Evolutionary conservation across 371 early-diverging fungal genomes (phyloP).

Genomic region (Smittium culicis): DNA sequence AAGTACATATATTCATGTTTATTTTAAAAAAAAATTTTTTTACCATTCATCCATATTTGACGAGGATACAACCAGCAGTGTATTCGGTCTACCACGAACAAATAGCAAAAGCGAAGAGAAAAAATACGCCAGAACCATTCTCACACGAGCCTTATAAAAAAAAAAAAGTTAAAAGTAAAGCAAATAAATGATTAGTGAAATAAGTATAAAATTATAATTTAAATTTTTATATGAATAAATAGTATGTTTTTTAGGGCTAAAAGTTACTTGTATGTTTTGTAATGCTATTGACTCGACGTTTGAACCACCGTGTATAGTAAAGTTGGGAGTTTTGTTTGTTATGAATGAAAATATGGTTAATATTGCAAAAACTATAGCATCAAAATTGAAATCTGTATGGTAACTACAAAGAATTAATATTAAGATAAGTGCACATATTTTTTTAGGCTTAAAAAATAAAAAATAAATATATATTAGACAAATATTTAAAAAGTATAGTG

Average conservation of each 20-base stretch:
- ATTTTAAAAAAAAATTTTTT: neutral
- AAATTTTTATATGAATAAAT: neutral
- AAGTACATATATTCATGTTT: neutral
- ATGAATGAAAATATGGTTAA: slow-evolving; percentile 57
- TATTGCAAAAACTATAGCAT: slow-evolving; percentile 59
- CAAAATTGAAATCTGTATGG: slow-evolving; percentile 80
- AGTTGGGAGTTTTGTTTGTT: slow-evolving; percentile 62
- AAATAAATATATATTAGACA: neutral
- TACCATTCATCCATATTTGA: slow-evolving; percentile 87
- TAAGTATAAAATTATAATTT: neutral
- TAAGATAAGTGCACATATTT: neutral
- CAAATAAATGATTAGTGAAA: too few relatives aligned
- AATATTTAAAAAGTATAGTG: neutral
- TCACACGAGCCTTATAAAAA: slow-evolving; percentile 52
- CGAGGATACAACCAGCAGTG: slow-evolving; percentile 80
- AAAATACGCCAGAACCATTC: slow-evolving; percentile 90
- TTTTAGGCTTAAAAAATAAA: neutral
- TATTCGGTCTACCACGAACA: slow-evolving; percentile 54
- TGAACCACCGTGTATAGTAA: slow-evolving; percentile 73
- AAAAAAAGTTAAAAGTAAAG: too few relatives aligned
- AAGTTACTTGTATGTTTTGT: slow-evolving; percentile 69
- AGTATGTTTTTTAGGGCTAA: too few relatives aligned
- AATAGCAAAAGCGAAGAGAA: slow-evolving; percentile 92
- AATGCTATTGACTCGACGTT: slow-evolving; percentile 80
- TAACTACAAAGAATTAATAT: slow-evolving; percentile 39